A percentile compares a stretch with the other conserved stretches of the same genome.
phyloP scores from a whole-genome alignment of 2,329 filamentous ascomycete species.

The Xylaria digitata region DNA sequence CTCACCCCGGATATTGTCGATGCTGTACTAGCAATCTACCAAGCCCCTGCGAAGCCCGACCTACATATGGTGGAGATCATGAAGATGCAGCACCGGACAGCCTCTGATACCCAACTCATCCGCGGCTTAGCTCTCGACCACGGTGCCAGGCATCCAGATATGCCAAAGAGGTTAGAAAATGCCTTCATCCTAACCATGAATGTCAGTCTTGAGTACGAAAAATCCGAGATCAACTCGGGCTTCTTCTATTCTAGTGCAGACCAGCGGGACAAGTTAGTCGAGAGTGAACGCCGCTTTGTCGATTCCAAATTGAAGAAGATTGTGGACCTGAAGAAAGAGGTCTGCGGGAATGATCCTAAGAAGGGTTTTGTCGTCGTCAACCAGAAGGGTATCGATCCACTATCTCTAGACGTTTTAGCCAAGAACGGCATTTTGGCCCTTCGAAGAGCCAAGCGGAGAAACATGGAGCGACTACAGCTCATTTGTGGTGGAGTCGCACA shows the following conservation, averaged over 20 bases:
- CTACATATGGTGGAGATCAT: constrained; percentile 99
- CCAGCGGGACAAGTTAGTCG: constrained; percentile 96
- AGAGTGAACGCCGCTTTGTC: constrained; percentile 95
- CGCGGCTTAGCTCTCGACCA: constrained; percentile 93
- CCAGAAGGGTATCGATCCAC: constrained; percentile 98
- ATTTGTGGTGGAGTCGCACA: constrained; percentile 91
- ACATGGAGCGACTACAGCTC: constrained; percentile 98
- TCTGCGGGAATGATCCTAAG: constrained; percentile 91
- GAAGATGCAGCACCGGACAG: constrained; percentile 99
- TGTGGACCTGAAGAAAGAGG: constrained; percentile 96
- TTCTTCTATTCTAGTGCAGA: constrained; percentile 99
- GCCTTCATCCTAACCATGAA: constrained; percentile 95
- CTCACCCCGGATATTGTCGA: constrained; percentile 97
- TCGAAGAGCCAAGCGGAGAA: constrained; percentile 93
- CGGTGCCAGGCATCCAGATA: constrained; percentile 95
- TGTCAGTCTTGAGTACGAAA: constrained; percentile 97
- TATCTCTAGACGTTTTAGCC: constrained; percentile 93
- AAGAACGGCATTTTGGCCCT: constrained; percentile 98
- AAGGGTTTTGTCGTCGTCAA: constrained; percentile 99
- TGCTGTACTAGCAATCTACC: constrained; percentile 93
- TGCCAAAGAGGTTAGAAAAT: constrained; percentile 96
- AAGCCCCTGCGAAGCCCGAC: constrained; percentile 90
- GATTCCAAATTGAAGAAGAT: constrained; percentile 98
- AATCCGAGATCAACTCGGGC: constrained; percentile 98
- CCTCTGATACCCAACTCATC: constrained; percentile 95